These are phyloP conservation scores for Beta corolliflora DNA, from an alignment of 179 eudicot species.

Conservation along the genomic window DNA sequence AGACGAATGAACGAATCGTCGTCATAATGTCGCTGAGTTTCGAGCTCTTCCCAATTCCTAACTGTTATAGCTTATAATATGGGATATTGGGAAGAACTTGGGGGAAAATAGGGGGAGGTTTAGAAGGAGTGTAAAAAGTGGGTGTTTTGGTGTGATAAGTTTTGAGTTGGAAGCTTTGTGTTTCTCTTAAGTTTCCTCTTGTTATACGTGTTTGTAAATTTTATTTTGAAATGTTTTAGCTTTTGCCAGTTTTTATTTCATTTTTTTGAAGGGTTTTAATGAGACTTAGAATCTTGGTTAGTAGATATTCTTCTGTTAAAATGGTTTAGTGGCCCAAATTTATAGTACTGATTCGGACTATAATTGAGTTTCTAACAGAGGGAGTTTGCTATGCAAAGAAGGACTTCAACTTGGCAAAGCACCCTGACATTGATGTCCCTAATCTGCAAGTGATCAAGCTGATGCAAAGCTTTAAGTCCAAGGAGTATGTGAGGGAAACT, in stretches of 20 bases:
- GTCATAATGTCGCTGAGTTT: not conserved
- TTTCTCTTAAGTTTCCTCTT: not conserved
- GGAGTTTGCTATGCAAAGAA: conserved; percentile 79
- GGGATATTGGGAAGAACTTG: no score
- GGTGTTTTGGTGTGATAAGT: no score
- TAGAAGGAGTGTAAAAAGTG: no score
- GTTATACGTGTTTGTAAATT: not conserved
- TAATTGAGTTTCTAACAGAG: conserved; percentile 37
- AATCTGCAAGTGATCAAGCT: conserved; percentile 80
- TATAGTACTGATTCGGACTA: not conserved
- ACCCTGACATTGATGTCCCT: conserved; percentile 78
- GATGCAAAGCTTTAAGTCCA: conserved; percentile 82
- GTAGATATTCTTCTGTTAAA: not conserved
- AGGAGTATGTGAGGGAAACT: conserved; percentile 74
- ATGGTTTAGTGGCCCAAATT: not conserved
- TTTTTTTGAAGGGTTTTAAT: not conserved
- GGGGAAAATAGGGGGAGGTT: no score
- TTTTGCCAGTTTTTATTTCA: not conserved
- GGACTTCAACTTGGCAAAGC: conserved; percentile 72
- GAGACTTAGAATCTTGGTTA: not conserved
- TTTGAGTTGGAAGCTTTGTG: not conserved
- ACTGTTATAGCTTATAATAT: no score
- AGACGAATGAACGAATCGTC: not conserved
- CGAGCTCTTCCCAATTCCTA: no score
- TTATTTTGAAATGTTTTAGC: not conserved